Evolutionary conservation across 139 green algal genomes (phyloP).

Genomic region (Chlorella sp.): DNA sequence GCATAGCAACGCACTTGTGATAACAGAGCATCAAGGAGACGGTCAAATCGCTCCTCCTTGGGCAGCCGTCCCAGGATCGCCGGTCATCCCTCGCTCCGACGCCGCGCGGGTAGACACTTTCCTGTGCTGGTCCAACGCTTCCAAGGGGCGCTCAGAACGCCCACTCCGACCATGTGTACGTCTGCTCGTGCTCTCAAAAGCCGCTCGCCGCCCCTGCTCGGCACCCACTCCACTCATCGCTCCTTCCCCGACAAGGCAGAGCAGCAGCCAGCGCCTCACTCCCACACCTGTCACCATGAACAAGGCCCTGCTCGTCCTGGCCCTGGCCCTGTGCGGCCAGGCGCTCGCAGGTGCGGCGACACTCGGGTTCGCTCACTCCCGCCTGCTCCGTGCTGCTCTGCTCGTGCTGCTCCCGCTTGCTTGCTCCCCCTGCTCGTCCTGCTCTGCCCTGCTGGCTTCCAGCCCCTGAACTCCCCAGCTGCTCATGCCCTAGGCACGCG

Average conservation of each 20-base stretch:
- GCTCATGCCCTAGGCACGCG: neutral
- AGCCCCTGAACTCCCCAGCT: neutral
- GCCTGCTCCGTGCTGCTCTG: neutral
- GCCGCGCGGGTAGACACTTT: too few species aligned
- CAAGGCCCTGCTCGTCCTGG: neutral
- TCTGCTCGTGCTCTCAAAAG: neutral
- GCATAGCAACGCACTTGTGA: neutral
- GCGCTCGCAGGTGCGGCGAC: neutral
- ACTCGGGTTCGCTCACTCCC: neutral
- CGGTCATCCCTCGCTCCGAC: too few species aligned
- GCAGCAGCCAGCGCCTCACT: neutral
- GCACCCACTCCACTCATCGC: neutral
- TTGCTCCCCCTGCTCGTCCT: neutral
- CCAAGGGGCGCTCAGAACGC: too few species aligned
- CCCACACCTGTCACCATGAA: neutral
- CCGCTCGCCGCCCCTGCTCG: neutral
- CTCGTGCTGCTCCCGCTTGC: neutral
- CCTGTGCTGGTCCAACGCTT: too few species aligned
- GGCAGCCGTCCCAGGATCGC: too few species aligned
- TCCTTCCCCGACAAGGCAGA: neutral
- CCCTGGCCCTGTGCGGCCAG: neutral
- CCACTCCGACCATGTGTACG: too few species aligned
- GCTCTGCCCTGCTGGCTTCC: neutral
- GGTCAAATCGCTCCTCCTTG: neutral
- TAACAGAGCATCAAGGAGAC: neutral